Evolutionary conservation across 164 flowering plant species (phyloP).

Genomic region (Magnolia sinica): DNA sequence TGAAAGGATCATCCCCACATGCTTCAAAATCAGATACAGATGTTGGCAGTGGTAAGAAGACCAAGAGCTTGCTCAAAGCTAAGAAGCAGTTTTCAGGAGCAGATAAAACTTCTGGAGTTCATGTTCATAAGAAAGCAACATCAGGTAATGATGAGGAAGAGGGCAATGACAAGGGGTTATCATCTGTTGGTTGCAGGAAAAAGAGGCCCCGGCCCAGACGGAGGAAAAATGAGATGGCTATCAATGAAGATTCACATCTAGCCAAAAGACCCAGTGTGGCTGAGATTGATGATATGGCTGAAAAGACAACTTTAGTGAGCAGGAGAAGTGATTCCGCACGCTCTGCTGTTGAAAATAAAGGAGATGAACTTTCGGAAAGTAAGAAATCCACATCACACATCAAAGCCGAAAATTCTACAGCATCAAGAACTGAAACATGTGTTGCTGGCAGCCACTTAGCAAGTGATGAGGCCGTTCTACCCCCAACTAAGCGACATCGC

Average conservation of each 20-base stretch:
- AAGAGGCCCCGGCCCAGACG: constrained; percentile 26
- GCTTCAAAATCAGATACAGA: constrained; percentile 27
- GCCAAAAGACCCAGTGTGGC: constrained; percentile 43
- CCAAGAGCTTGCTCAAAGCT: constrained; percentile 32
- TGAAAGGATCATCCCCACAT: constrained; percentile 24
- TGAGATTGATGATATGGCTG: constrained; percentile 20
- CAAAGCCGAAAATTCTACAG: constrained; percentile 28
- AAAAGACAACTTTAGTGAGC: constrained; percentile 18
- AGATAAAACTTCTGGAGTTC: constrained; percentile 17
- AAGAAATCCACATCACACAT: constrained; percentile 23
- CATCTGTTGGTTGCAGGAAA: constrained; percentile 24
- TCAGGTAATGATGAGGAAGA: constrained; percentile 21
- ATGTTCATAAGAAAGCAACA: constrained; percentile 12
- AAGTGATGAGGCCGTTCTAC: constrained; percentile 54
- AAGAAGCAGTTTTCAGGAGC: constrained; percentile 21
- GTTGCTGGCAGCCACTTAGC: constrained; percentile 23
- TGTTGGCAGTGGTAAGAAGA: constrained; percentile 21
- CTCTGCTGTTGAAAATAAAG: constrained; percentile 24
- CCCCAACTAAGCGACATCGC: constrained; percentile 48
- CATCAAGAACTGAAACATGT: constrained; percentile 23
- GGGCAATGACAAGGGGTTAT: constrained; percentile 18
- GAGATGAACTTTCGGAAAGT: constrained; percentile 21
- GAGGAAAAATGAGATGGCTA: constrained; percentile 29
- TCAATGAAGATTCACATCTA: constrained; percentile 31
- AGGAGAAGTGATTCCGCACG: constrained; percentile 26